phyloP scores from a whole-genome alignment of 345 rosid genomes.

The Lagerstroemia speciosa region DNA sequence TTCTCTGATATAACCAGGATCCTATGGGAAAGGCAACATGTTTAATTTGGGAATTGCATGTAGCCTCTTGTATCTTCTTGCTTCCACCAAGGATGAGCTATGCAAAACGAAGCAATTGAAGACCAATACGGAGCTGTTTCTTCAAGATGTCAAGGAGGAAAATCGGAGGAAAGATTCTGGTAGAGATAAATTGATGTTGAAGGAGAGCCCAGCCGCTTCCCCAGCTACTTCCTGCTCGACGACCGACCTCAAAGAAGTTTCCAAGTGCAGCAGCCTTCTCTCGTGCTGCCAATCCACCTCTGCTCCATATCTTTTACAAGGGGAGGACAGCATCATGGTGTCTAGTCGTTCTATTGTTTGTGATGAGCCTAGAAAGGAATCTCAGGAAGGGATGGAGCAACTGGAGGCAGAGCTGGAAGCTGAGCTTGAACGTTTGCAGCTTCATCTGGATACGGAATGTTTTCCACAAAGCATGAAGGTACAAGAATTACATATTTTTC shows the following conservation, averaged over 20 bases:
- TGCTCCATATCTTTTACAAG: not conserved
- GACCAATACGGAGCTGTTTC: constrained; percentile 38
- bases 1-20: constrained; percentile 15
- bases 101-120: constrained; percentile 32
- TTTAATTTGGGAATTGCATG: constrained; percentile 43
- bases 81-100: constrained; percentile 45
- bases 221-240: constrained; percentile 9
- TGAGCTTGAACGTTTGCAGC: constrained; percentile 52
- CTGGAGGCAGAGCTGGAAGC: constrained; percentile 72
- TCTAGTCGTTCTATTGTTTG: constrained; percentile 11
- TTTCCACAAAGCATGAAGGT: constrained; percentile 5
- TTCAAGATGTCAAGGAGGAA: constrained; percentile 26
- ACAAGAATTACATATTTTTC: not conserved
- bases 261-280: not conserved
- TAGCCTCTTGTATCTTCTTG: constrained; percentile 44
- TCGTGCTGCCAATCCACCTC: not conserved
- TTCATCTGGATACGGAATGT: constrained; percentile 32
- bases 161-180: constrained; percentile 12
- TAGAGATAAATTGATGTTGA: constrained; percentile 10
- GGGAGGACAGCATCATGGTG: not conserved
- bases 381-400: constrained; percentile 36
- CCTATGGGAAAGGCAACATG: constrained; percentile 18
- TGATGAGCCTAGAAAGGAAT: constrained; percentile 19
- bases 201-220: constrained; percentile 11
- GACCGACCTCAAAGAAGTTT: constrained; percentile 1